Evolutionary conservation across 441 rosid species (phyloP).

Genomic region (Cnidoscolus chayamansa): DNA sequence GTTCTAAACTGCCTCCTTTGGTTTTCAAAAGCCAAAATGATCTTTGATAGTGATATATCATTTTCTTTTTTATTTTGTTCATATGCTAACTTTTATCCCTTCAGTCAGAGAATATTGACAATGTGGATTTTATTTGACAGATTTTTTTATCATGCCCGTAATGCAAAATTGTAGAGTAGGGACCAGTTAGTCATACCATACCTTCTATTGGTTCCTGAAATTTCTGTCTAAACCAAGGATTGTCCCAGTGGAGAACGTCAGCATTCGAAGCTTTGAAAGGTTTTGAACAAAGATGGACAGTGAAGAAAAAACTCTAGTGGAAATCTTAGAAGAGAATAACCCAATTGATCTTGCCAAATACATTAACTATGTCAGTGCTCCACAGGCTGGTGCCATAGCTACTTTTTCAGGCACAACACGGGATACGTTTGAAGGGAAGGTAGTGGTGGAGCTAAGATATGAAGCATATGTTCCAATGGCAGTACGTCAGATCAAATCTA

Average conservation of each 20-base stretch:
- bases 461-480: constrained; percentile 94
- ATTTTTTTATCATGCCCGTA: background rate
- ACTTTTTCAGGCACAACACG: constrained; percentile 87
- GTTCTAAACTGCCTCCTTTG: background rate
- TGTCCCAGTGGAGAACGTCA: background rate
- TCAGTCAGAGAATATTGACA: background rate
- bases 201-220: background rate
- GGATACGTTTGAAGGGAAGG: constrained; percentile 71
- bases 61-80: background rate
- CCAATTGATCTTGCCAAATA: constrained; percentile 4
- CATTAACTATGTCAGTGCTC: no score
- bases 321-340: constrained; percentile 62
- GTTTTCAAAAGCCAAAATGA: background rate
- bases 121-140: constrained; percentile 11
- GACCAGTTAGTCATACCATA: background rate
- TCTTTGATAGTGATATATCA: background rate
- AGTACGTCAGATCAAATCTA: constrained; percentile 46
- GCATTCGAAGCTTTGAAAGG: background rate
- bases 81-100: background rate
- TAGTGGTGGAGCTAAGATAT: constrained; percentile 47
- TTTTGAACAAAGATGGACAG: constrained; percentile 37
- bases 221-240: background rate
- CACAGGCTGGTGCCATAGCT: constrained; percentile 67
- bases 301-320: constrained; percentile 59
- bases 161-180: background rate